Evolutionary conservation across 257 asterid species (phyloP).

Genomic region (Thymus quinquecostatus): DNA sequence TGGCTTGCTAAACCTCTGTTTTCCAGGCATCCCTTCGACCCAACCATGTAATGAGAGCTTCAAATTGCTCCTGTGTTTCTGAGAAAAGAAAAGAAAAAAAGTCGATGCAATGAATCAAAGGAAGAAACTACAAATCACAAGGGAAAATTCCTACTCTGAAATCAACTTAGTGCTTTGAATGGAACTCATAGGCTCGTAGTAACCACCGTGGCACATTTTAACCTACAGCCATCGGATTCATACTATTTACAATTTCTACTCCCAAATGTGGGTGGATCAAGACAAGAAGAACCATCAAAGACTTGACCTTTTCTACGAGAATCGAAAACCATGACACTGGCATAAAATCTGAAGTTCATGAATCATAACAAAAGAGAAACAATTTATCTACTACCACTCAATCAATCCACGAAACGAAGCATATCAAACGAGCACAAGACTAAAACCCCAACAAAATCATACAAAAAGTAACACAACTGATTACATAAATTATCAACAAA

Average conservation of each 20-base stretch:
- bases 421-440: conserved; percentile 23
- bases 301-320: conserved; percentile 16
- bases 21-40: conserved; percentile 64
- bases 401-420: conserved; percentile 17
- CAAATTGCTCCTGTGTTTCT: conserved; percentile 87
- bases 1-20: conserved; percentile 46
- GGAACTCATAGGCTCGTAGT: neutral
- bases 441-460: neutral
- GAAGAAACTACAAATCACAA: conserved; percentile 19
- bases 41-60: conserved; percentile 70
- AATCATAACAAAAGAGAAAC: neutral
- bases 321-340: neutral
- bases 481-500: too few species aligned
- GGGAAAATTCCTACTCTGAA: conserved; percentile 3
- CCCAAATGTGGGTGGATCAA: conserved; percentile 4
- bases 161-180: conserved; percentile 14
- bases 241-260: conserved; percentile 4
- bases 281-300: neutral
- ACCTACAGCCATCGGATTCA: neutral
- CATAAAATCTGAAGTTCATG: conserved; percentile 1
- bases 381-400: conserved; percentile 10
- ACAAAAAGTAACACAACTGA: conserved; percentile 10
- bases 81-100: conserved; percentile 35
- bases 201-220: conserved; percentile 8
- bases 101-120: conserved; percentile 30